Base-by-base conservation (phyloP, 805 yeast species). In the Sugiyamaella lignohabitans region DNA sequence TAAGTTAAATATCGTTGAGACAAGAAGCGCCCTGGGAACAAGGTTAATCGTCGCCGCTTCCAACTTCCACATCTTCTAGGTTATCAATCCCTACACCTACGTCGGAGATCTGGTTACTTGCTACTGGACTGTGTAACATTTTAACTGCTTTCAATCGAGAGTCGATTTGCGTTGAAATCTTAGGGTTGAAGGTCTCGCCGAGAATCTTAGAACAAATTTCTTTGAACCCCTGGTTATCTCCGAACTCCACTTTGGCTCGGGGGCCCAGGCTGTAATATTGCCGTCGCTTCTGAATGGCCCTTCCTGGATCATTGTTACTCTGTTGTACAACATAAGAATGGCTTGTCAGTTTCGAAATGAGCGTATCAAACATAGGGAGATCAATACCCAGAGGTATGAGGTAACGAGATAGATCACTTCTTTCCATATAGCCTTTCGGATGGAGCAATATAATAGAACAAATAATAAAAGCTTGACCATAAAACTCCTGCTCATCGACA, bases 231-330 rank as follows among this genome's bases (percentile, higher is more conserved):
- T 43, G 39, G 10, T 30, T 24, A 11, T 27, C 20, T 27, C 14
- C 14, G 21, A 47, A 43, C 37, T 47, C 50, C 30, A 23, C 43
- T 22, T 32, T 35, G 5, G 50, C 40, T 2, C 50, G 39, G 4
- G 42, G 43, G 6, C 50, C 50, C 39, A 47, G 27, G n/a, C 43
- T 29, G 32, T 37, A 43, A 19, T 37, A 43, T 5, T 24, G 20
- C 32, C 18, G 16, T 21, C 18, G 11, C 21, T 35, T 10, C 6
- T 17, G 5, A 8, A 8, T 14, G n/a, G n/a, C n/a, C n/a, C n/a
- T n/a, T 27, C 32, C 14, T 27, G 14, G 11, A 27, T 27, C 32
- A 8, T 27, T 27, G 21, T 16, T 35, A 16, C 10, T 17, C 6
- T 10, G 18, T 8, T 8, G 6, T 10, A 35, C 21, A 10, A 35